A percentile compares a stretch with the other conserved stretches of the same genome.
Conservation (phyloP, 2,329 filamentous ascomycete genomes). For the Exophiala aquamarina region DNA sequence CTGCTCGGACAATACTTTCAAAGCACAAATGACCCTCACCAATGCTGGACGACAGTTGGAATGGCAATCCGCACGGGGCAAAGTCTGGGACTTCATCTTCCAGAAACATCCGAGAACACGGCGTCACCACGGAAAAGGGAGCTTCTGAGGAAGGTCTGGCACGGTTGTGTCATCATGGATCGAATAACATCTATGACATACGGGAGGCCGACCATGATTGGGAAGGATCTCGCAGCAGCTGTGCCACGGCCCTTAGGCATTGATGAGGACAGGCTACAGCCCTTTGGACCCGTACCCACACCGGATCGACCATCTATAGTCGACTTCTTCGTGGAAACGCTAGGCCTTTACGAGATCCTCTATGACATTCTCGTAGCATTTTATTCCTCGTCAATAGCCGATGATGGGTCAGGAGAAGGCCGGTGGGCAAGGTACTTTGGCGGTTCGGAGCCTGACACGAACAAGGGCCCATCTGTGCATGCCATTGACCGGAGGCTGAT, state of each 20-base stretch:
- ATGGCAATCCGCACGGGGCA: constrained; percentile 50
- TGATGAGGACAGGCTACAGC: constrained; percentile 35
- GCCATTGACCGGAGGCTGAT: constrained; percentile 35
- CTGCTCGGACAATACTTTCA: constrained; percentile 52
- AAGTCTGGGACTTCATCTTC: constrained; percentile 47
- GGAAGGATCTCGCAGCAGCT: constrained; percentile 27
- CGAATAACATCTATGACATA: constrained; percentile 40
- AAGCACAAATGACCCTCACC: constrained; percentile 48
- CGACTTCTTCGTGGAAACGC: constrained; percentile 34
- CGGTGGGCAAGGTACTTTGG: constrained; percentile 4
- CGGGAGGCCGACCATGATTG: constrained; percentile 38
- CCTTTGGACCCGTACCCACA: neutral
- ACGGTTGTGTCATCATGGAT: constrained; percentile 40
- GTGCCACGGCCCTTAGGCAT: constrained; percentile 34
- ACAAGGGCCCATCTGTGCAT: constrained; percentile 34
- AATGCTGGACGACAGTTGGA: constrained; percentile 52
- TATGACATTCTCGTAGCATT: constrained; percentile 33
- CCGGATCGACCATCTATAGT: constrained; percentile 29
- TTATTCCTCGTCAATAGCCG: constrained; percentile 2
- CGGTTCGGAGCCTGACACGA: constrained; percentile 5
- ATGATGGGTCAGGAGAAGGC: neutral
- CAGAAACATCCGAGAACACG: constrained; percentile 36
- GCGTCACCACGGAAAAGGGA: constrained; percentile 31
- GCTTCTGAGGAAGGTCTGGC: constrained; percentile 31
- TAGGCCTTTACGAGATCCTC: constrained; percentile 38